Conservation (phyloP, 179 eudicot species). For the Heliamphora pulchella region DNA sequence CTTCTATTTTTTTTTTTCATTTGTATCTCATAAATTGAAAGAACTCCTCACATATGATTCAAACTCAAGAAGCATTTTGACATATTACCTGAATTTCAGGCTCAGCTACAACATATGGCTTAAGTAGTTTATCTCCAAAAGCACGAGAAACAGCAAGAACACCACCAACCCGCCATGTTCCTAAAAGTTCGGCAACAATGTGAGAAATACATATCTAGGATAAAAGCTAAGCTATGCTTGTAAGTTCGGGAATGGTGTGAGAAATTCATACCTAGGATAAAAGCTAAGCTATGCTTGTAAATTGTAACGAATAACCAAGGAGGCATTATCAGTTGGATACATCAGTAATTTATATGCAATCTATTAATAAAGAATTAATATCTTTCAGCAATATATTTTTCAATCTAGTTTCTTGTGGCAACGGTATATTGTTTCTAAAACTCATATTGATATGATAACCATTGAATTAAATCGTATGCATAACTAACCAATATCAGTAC, state of each 20-base stretch:
- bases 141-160: slow-evolving; percentile 77
- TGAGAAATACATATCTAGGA: not conserved
- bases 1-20: too few species aligned
- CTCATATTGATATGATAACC: not conserved
- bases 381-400: not conserved
- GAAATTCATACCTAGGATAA: not conserved
- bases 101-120: slow-evolving; percentile 63
- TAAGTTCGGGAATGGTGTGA: not conserved
- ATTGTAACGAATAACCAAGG: not conserved
- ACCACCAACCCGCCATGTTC: slow-evolving; percentile 90
- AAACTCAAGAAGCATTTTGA: not conserved
- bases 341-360: not conserved
- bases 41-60: not conserved
- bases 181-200: slow-evolving; percentile 24
- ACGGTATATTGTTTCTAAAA: not conserved
- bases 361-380: not conserved
- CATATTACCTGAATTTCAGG: slow-evolving; percentile 64
- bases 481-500: not conserved
- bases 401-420: too few species aligned
- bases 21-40: not conserved
- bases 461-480: not conserved
- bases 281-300: not conserved
- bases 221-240: not conserved
- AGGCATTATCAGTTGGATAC: not conserved
- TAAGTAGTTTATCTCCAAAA: slow-evolving; percentile 61